phyloP scores from a whole-genome alignment of 1,284 basidiomycete genomes.

The Pseudomicrostroma phylloplanum region DNA sequence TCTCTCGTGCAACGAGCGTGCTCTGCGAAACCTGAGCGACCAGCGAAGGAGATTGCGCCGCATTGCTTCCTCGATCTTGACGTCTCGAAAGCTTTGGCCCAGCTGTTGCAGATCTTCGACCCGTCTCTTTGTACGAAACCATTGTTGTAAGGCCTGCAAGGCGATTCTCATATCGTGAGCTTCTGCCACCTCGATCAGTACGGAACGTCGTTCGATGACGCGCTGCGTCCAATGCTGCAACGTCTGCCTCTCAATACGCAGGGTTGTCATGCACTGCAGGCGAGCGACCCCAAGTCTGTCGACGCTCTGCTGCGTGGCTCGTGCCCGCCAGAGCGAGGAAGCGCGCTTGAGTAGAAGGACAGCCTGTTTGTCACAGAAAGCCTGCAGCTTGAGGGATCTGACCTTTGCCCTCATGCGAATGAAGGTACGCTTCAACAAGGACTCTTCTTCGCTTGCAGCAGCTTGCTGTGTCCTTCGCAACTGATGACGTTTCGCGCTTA shows the following conservation, averaged over 20 bases:
- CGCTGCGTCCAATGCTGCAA: background rate
- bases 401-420: too few relatives aligned
- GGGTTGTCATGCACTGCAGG: background rate
- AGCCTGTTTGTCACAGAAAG: background rate
- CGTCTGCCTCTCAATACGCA: background rate
- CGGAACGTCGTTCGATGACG: conserved; percentile 4
- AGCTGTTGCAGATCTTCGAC: background rate
- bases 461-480: too few relatives aligned
- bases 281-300: background rate
- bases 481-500: too few relatives aligned
- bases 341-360: background rate
- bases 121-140: background rate
- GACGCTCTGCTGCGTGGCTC: background rate
- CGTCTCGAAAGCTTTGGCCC: conserved; percentile 1
- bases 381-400: background rate
- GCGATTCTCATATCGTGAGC: background rate
- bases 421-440: too few relatives aligned
- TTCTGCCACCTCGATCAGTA: background rate
- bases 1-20: background rate
- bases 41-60: background rate
- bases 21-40: background rate
- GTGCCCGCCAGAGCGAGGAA: background rate
- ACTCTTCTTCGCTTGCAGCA: too few relatives aligned
- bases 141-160: background rate
- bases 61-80: background rate